Evolutionary conservation across 2,329 filamentous ascomycete species (phyloP).

Genomic region (Arthrobotrys sinensis): DNA sequence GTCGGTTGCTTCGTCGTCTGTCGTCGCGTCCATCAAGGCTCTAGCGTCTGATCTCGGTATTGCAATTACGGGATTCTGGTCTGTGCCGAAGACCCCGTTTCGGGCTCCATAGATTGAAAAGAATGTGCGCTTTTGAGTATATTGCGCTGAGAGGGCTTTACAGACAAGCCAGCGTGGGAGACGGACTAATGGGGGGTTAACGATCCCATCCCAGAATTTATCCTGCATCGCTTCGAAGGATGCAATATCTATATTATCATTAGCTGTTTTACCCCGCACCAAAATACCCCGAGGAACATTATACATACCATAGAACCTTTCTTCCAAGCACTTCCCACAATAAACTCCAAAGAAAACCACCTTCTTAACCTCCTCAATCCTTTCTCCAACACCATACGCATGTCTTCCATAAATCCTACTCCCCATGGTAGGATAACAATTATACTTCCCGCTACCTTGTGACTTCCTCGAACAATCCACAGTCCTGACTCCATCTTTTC

Average conservation of each 20-base stretch:
- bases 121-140: not conserved
- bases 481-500: not conserved
- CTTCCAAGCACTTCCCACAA: conserved; percentile 19
- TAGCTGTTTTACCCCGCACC: not conserved
- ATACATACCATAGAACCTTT: conserved; percentile 36
- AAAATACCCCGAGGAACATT: not conserved
- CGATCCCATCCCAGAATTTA: conserved; percentile 43
- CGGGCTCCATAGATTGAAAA: not conserved
- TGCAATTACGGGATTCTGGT: not conserved
- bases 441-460: too few relatives aligned
- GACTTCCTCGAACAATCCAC: conserved; percentile 30
- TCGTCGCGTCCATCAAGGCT: not conserved
- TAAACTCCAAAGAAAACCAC: conserved; percentile 40
- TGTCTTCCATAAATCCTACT: not conserved
- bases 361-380: too few relatives aligned
- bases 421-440: not conserved
- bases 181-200: conserved; percentile 32
- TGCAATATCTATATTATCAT: conserved; percentile 12
- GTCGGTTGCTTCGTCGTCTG: conserved; percentile 21
- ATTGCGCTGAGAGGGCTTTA: not conserved
- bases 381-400: not conserved
- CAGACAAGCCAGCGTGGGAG: conserved; percentile 1
- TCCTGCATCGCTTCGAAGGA: conserved; percentile 34
- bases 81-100: not conserved
- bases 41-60: conserved; percentile 26